Evolutionary conservation across 1,139 yeast species (phyloP).

Genomic region (Oligophagozyma castellii): DNA sequence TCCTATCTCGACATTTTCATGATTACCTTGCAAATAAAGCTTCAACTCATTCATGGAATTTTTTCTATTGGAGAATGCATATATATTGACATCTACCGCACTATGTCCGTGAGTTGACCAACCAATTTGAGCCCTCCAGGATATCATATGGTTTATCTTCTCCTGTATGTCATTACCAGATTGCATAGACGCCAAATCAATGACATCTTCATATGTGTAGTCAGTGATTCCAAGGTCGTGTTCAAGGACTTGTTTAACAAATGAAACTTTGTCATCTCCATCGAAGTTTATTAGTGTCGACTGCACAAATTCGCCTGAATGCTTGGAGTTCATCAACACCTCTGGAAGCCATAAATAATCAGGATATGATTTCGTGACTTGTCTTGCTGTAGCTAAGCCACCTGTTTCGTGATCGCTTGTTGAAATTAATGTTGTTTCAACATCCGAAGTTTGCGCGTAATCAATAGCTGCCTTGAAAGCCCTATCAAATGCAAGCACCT

Average conservation of each 20-base stretch:
- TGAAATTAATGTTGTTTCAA: slow-evolving; percentile 59
- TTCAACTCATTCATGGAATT: slow-evolving; percentile 28
- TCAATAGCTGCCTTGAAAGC: slow-evolving; percentile 59
- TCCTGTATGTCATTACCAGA: slow-evolving; percentile 24
- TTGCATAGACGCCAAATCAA: slow-evolving; percentile 19
- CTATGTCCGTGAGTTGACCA: slow-evolving; percentile 89
- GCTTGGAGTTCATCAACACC: slow-evolving; percentile 47
- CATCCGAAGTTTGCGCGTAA: slow-evolving; percentile 47
- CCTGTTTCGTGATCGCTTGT: slow-evolving; percentile 92
- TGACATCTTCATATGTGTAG: slow-evolving; percentile 36
- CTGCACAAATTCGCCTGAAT: slow-evolving; percentile 58
- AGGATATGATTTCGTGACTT: slow-evolving; percentile 44
- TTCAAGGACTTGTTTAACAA: slow-evolving; percentile 38
- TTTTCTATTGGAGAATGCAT: slow-evolving; percentile 49
- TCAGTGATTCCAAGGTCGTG: slow-evolving; percentile 49
- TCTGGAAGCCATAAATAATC: slow-evolving; percentile 71
- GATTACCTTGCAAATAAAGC: slow-evolving; percentile 52
- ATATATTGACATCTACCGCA: slow-evolving; percentile 80
- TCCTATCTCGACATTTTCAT: slow-evolving; percentile 77
- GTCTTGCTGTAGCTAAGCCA: slow-evolving; percentile 68
- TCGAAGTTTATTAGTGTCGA: slow-evolving; percentile 25
- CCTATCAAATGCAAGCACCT: slow-evolving; percentile 61
- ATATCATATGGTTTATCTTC: slow-evolving; percentile 44
- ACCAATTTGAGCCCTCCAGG: slow-evolving; percentile 61
- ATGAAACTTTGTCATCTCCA: slow-evolving; percentile 28